Evolutionary conservation across 108 stramenopile genomes (phyloP).

Genomic region (Epithemia pelagica): DNA sequence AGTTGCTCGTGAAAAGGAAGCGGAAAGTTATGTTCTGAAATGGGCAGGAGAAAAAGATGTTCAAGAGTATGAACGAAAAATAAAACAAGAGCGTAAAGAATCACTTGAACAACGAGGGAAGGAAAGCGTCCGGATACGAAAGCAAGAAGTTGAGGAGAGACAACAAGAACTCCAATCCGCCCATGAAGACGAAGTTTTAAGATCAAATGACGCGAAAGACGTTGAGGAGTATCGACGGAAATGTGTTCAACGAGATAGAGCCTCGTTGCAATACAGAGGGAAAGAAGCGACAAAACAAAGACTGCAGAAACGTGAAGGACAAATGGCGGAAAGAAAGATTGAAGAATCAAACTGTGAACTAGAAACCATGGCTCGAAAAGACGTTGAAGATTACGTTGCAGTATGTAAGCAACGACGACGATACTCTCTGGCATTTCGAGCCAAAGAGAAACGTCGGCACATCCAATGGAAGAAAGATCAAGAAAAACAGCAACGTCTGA

Average conservation of each 20-base stretch:
- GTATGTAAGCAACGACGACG: constrained; percentile 62
- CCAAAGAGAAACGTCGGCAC: constrained; percentile 67
- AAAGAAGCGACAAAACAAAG: constrained; percentile 50
- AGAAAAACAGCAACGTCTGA: constrained; percentile 32
- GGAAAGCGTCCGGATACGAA: constrained; percentile 44
- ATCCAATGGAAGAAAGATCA: constrained; percentile 38
- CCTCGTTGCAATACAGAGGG: constrained; percentile 54
- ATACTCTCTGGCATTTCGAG: constrained; percentile 68
- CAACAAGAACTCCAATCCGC: constrained; percentile 23
- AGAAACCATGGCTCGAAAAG: constrained; percentile 52
- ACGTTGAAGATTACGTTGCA: constrained; percentile 70
- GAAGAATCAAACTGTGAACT: constrained; percentile 50
- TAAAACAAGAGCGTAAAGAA: constrained; percentile 57
- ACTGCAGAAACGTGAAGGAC: constrained; percentile 43
- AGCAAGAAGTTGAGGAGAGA: constrained; percentile 55
- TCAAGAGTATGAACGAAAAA: constrained; percentile 45
- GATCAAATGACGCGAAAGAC: constrained; percentile 63
- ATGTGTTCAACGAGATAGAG: constrained; percentile 55
- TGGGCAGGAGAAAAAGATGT: constrained; percentile 77
- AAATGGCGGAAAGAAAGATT: constrained; percentile 26
- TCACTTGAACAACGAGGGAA: constrained; percentile 58
- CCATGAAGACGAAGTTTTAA: constrained; percentile 43
- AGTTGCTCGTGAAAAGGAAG: constrained; percentile 62
- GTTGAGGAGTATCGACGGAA: constrained; percentile 60
- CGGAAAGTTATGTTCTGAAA: constrained; percentile 70